These are phyloP conservation scores for Thermomyces lanuginosus DNA, from an alignment of 2,329 filamentous ascomycete genomes.

Conservation along the genomic window DNA sequence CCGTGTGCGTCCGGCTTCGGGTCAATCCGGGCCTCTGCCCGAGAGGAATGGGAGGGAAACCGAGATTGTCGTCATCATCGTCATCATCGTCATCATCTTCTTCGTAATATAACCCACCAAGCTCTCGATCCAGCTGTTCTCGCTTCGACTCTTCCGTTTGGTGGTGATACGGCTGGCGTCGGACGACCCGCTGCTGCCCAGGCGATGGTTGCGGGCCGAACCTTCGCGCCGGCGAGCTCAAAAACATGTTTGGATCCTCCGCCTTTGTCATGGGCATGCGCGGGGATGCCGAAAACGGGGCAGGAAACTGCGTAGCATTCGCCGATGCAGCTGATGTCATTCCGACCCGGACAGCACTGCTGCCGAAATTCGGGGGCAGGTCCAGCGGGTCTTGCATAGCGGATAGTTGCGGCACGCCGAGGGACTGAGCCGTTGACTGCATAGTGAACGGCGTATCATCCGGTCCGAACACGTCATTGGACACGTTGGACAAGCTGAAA, in stretches of 20 bases:
- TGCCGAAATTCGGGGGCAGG: slow-evolving; percentile 17
- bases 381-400: slow-evolving; percentile 19
- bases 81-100: slow-evolving; percentile 20
- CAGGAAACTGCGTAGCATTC: slow-evolving; percentile 25
- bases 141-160: slow-evolving; percentile 33
- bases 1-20: slow-evolving; percentile 26
- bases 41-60: slow-evolving; percentile 19
- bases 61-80: slow-evolving; percentile 19
- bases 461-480: slow-evolving; percentile 10
- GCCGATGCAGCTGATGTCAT: slow-evolving; percentile 15
- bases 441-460: slow-evolving; percentile 9
- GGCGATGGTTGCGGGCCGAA: slow-evolving; percentile 25
- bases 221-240: slow-evolving; percentile 33
- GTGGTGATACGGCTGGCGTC: slow-evolving; percentile 32
- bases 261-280: slow-evolving; percentile 22
- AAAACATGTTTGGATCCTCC: slow-evolving; percentile 32
- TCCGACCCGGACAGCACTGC: no score
- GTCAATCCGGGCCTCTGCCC: slow-evolving; percentile 20
- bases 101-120: slow-evolving; percentile 12
- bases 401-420: slow-evolving; percentile 21
- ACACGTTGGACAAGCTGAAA: slow-evolving; percentile 8
- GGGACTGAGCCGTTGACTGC: slow-evolving; percentile 8
- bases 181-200: slow-evolving; percentile 6
- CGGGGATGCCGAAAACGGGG: slow-evolving; percentile 31
- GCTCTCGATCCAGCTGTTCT: slow-evolving; percentile 23